Conservation (phyloP, 1,284 basidiomycete genomes). For the Takashimella tepidaria region DNA sequence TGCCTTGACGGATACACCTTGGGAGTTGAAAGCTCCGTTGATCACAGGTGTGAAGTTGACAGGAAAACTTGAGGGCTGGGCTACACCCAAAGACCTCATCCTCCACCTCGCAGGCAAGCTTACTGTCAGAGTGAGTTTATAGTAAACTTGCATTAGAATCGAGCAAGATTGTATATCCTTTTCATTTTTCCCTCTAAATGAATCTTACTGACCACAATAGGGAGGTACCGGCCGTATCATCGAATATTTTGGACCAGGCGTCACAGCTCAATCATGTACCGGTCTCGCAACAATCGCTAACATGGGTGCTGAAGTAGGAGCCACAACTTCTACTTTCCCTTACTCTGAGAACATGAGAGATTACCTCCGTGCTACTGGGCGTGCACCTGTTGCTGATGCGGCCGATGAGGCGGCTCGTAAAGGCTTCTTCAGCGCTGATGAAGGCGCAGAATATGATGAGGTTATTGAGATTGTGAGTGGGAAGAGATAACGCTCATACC, state of each 20-base stretch:
- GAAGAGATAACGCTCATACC: too few species aligned
- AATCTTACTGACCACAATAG: conserved; percentile 48
- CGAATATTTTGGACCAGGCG: conserved; percentile 97
- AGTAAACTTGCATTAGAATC: too few species aligned
- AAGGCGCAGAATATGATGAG: conserved; percentile 92
- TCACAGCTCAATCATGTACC: conserved; percentile 85
- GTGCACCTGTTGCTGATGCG: conserved; percentile 77
- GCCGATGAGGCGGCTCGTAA: conserved; percentile 76
- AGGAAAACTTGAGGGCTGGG: conserved; percentile 84
- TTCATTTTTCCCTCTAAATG: too few species aligned
- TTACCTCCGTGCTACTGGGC: conserved; percentile 85
- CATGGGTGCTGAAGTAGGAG: conserved; percentile 99
- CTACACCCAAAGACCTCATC: conserved; percentile 95
- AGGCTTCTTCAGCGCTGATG: conserved; percentile 78
- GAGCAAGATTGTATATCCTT: too few species aligned
- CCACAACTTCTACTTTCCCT: conserved; percentile 96
- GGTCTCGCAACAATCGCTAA: conserved; percentile 92
- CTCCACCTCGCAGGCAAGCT: conserved; percentile 89
- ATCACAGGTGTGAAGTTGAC: conserved; percentile 87
- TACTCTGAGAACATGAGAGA: conserved; percentile 84
- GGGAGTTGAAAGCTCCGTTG: conserved; percentile 94
- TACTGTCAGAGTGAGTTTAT: conserved; percentile 71
- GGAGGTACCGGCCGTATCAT: conserved; percentile 95
- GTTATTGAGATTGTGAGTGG: conserved; percentile 85
- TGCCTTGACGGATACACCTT: conserved; percentile 95